phyloP scores from a whole-genome alignment of 2,329 filamentous ascomycete genomes.

The Cercospora canescens region DNA sequence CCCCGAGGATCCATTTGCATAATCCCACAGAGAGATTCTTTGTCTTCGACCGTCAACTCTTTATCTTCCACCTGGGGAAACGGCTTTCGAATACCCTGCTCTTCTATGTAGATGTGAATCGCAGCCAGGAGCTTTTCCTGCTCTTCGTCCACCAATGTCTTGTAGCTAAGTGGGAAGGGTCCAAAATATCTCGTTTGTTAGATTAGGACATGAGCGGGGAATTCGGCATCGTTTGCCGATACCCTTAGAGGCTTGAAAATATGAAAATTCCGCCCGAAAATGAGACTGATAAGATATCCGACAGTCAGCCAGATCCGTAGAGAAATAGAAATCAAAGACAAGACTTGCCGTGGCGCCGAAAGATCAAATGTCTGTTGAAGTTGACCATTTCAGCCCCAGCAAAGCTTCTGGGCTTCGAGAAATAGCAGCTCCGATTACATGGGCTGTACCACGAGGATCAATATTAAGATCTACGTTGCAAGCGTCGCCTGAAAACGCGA shows the following conservation, averaged over 20 bases:
- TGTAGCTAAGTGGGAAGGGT: slow-evolving; percentile 30
- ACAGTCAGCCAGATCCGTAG: slow-evolving; percentile 5
- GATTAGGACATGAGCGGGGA: slow-evolving; percentile 27
- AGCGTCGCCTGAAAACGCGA: slow-evolving; percentile 10
- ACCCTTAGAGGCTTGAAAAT: slow-evolving; percentile 30
- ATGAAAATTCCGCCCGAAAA: slow-evolving; percentile 32
- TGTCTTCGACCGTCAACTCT: slow-evolving; percentile 37
- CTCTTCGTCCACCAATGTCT: slow-evolving; percentile 26
- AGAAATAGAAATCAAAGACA: background rate
- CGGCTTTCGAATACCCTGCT: slow-evolving; percentile 24
- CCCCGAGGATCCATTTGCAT: slow-evolving; percentile 48
- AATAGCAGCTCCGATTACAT: slow-evolving; percentile 38
- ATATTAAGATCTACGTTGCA: slow-evolving; percentile 22
- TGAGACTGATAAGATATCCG: slow-evolving; percentile 32
- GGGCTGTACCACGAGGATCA: slow-evolving; percentile 21
- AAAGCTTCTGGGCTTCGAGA: slow-evolving; percentile 42
- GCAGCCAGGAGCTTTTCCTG: slow-evolving; percentile 14
- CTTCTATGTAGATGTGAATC: slow-evolving; percentile 18
- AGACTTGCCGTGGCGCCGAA: slow-evolving; percentile 39
- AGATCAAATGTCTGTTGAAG: slow-evolving; percentile 44
- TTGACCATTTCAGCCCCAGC: slow-evolving; percentile 38
- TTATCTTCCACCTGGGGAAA: slow-evolving; percentile 28
- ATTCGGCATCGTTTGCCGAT: slow-evolving; percentile 28
- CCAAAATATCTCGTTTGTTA: slow-evolving; percentile 32
- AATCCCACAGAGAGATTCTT: slow-evolving; percentile 42